phyloP scores from a whole-genome alignment of 495 filamentous ascomycete genomes.

The Penicillium flavigenum region DNA sequence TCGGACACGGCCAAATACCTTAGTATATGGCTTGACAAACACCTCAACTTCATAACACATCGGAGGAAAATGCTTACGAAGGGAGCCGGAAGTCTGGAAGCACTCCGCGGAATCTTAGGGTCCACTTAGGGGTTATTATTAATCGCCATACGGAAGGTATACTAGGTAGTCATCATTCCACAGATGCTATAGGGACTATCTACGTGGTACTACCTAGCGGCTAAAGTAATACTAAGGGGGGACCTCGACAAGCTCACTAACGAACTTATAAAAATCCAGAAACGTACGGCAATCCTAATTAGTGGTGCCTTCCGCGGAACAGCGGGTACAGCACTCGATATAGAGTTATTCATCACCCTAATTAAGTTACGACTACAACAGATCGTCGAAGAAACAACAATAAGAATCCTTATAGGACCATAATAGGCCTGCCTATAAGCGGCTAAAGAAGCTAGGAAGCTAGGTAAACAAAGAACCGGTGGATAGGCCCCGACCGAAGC shows the following conservation, averaged over 20 bases:
- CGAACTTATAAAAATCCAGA: constrained; percentile 11
- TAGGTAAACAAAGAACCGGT: too few species aligned
- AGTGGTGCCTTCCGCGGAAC: too few species aligned
- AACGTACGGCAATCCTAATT: constrained; percentile 2
- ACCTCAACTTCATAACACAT: constrained; percentile 17
- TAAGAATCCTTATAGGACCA: too few species aligned
- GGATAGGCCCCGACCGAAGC: too few species aligned
- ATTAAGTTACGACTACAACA: too few species aligned
- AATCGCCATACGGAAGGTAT: constrained; percentile 10
- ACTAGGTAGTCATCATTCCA: constrained; percentile 22
- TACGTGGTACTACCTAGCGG: constrained; percentile 9
- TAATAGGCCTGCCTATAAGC: too few species aligned
- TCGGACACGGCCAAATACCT: constrained; percentile 6
- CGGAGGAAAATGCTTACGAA: constrained; percentile 13
- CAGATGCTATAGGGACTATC: constrained; percentile 21
- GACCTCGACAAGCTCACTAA: background rate
- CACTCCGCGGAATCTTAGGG: constrained; percentile 10
- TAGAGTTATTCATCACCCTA: too few species aligned
- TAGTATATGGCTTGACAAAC: constrained; percentile 19
- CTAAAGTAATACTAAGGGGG: background rate
- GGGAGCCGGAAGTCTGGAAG: constrained; percentile 12
- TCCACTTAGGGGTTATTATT: constrained; percentile 21
- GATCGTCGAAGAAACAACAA: too few species aligned
- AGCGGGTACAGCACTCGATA: too few species aligned
- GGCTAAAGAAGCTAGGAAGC: too few species aligned